These are phyloP conservation scores for Pseudogymnoascus sp. DNA, from an alignment of 2,329 filamentous ascomycete species.

Conservation along the genomic window DNA sequence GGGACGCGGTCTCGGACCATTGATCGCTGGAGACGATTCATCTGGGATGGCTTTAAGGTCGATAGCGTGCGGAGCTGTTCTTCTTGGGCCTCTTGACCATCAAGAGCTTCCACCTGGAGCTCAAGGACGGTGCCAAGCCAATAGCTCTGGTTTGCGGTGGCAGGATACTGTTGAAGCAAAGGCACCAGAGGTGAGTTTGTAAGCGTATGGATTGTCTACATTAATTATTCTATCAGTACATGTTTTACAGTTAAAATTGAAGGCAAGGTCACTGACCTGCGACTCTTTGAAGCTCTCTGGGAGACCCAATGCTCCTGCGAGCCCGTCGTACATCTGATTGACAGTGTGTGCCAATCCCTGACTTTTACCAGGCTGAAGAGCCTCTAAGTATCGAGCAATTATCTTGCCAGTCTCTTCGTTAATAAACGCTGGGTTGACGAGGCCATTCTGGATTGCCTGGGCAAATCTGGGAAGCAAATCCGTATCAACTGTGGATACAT, in stretches of 20 bases:
- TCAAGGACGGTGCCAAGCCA: constrained; percentile 52
- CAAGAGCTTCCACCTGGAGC: constrained; percentile 40
- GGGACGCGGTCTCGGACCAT: constrained; percentile 48
- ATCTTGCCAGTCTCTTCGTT: constrained; percentile 8
- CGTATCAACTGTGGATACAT: constrained; percentile 29
- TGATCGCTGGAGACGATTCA: constrained; percentile 58
- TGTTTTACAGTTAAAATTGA: constrained; percentile 24
- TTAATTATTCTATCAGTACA: constrained; percentile 32
- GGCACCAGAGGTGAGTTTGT: constrained; percentile 50
- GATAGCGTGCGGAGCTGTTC: constrained; percentile 37
- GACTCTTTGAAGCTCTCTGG: constrained; percentile 33
- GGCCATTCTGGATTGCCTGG: constrained; percentile 16
- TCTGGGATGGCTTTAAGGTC: constrained; percentile 42
- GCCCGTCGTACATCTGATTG: constrained; percentile 22
- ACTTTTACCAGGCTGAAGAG: constrained; percentile 23
- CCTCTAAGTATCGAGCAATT: constrained; percentile 21
- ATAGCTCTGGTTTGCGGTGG: constrained; percentile 28
- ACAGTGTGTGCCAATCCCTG: constrained; percentile 23
- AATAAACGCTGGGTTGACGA: neutral
- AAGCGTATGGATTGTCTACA: constrained; percentile 52
- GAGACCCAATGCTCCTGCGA: constrained; percentile 23
- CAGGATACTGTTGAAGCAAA: constrained; percentile 37
- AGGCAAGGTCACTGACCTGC: constrained; percentile 38
- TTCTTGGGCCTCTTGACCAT: constrained; percentile 38
- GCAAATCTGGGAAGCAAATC: constrained; percentile 26